Evolutionary conservation across 164 flowering plant species (phyloP).

Genomic region (Magnolia officinalis): DNA sequence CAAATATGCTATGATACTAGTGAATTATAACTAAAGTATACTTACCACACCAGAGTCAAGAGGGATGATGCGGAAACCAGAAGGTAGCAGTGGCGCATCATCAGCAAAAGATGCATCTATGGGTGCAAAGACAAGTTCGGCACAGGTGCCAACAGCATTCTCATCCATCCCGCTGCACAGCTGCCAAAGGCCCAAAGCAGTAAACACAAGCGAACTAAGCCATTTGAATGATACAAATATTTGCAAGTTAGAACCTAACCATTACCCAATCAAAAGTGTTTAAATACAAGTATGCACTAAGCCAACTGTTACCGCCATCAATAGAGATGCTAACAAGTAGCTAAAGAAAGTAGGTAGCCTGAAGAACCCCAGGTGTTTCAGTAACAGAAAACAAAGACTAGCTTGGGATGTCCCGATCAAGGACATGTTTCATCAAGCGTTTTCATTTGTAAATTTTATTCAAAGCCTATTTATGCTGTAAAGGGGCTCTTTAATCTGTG

Average conservation of each 20-base stretch:
- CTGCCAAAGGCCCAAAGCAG: constrained; percentile 26
- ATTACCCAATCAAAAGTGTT: too few relatives aligned
- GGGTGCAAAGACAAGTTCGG: constrained; percentile 96
- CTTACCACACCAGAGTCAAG: constrained; percentile 75
- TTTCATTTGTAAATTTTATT: too few relatives aligned
- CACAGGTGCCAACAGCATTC: constrained; percentile 82
- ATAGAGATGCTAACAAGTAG: too few relatives aligned
- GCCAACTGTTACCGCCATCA: neutral
- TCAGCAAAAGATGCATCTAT: constrained; percentile 95
- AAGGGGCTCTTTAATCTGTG: too few relatives aligned
- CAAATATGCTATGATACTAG: neutral
- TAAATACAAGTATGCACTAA: too few relatives aligned
- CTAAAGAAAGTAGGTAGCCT: too few relatives aligned
- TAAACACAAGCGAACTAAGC: neutral
- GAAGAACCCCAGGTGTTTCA: too few relatives aligned
- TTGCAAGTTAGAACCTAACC: too few relatives aligned
- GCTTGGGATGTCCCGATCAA: too few relatives aligned
- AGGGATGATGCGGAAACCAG: constrained; percentile 96
- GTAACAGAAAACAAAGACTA: too few relatives aligned
- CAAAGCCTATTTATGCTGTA: too few relatives aligned
- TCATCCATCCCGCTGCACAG: constrained; percentile 95
- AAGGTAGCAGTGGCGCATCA: constrained; percentile 95
- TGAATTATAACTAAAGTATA: neutral
- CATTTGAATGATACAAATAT: neutral
- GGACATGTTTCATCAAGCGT: too few relatives aligned